Percentiles rank a stretch among this genome's conserved stretches.
phyloP scores from a whole-genome alignment of 2,329 filamentous ascomycete genomes.

The Keithomyces neogunnii region DNA sequence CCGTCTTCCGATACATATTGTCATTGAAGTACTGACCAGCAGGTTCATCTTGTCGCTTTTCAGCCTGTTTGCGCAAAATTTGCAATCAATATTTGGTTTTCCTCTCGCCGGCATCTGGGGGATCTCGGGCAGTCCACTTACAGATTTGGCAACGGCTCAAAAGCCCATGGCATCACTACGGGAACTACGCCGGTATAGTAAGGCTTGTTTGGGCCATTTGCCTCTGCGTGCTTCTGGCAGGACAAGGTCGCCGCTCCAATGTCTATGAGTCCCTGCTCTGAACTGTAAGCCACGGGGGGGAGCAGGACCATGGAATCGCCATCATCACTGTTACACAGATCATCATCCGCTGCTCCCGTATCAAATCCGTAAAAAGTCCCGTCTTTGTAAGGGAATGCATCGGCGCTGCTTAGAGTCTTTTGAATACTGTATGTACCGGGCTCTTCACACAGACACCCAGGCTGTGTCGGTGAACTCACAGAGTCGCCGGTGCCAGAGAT shows the following conservation, averaged over 20 bases:
- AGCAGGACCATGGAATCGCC: background rate
- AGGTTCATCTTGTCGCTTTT: conserved; percentile 70
- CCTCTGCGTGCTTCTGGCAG: background rate
- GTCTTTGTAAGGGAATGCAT: background rate
- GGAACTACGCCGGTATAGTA: conserved; percentile 65
- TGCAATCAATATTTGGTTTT: background rate
- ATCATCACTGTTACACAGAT: conserved; percentile 1
- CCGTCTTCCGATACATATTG: background rate
- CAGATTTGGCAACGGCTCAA: conserved; percentile 39
- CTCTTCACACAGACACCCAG: conserved; percentile 1
- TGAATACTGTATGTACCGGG: background rate
- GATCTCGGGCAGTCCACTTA: conserved; percentile 12
- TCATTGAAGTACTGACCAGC: conserved; percentile 32
- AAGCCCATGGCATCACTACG: conserved; percentile 43
- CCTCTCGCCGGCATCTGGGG: background rate
- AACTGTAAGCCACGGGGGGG: background rate
- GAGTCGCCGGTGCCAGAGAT: conserved; percentile 2
- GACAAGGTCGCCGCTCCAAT: conserved; percentile 9
- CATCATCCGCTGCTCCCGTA: background rate
- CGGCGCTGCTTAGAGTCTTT: background rate
- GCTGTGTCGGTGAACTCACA: conserved; percentile 1
- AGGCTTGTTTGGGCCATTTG: background rate
- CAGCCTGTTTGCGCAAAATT: conserved; percentile 1
- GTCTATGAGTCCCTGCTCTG: conserved; percentile 16
- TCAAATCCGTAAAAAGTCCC: conserved; percentile 1